Evolutionary conservation across 345 rosid genomes (phyloP).

Genomic region (Arabis alpina): DNA sequence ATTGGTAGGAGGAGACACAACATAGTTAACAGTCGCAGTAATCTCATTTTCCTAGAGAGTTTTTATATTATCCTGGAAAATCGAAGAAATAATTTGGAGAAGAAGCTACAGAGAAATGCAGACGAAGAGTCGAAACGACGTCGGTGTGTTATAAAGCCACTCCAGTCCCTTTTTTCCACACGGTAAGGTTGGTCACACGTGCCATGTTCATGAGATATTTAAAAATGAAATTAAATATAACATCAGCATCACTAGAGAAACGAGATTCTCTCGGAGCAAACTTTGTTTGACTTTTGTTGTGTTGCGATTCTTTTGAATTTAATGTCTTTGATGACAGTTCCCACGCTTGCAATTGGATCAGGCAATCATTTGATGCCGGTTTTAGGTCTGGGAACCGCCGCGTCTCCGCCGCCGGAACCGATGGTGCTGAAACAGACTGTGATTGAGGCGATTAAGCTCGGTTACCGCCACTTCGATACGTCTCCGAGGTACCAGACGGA

Average conservation of each 20-base stretch:
- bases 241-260: too few relatives aligned
- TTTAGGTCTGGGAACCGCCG: slow-evolving; percentile 53
- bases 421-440: slow-evolving; percentile 36
- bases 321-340: slow-evolving; percentile 28
- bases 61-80: too few relatives aligned
- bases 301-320: too few relatives aligned
- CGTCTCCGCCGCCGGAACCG: slow-evolving; percentile 37
- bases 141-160: slow-evolving; percentile 12
- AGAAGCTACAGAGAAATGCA: not conserved
- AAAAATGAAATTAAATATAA: too few relatives aligned
- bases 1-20: slow-evolving; percentile 26
- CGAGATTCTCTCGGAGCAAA: not conserved
- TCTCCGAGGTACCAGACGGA: slow-evolving; percentile 59
- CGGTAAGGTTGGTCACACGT: slow-evolving; percentile 19
- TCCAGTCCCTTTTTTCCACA: not conserved
- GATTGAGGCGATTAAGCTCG: slow-evolving; percentile 50
- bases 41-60: slow-evolving; percentile 39
- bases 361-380: slow-evolving; percentile 44
- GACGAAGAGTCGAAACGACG: slow-evolving; percentile 16
- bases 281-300: too few relatives aligned
- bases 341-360: slow-evolving; percentile 31
- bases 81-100: not conserved
- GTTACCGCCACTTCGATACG: slow-evolving; percentile 80
- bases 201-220: not conserved
- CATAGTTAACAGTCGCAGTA: not conserved